Percentiles rank a stretch among this genome's conserved stretches.
Conservation (phyloP, 2,329 filamentous ascomycete species). For the Exophiala sp. region DNA sequence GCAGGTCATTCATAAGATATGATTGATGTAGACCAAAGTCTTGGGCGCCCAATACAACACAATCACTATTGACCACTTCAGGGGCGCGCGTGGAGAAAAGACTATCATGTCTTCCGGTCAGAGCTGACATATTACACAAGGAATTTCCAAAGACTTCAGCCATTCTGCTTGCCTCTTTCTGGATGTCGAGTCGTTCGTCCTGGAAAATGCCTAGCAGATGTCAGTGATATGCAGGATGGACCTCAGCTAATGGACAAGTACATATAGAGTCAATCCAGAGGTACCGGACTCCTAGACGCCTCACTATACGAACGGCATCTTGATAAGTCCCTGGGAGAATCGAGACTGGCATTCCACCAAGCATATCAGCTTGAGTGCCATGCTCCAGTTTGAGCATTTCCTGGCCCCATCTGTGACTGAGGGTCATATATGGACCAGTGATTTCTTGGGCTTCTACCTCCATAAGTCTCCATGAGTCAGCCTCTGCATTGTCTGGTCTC, state of each 20-base stretch:
- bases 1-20: constrained; percentile 16
- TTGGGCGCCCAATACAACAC: neutral
- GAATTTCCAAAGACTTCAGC: constrained; percentile 18
- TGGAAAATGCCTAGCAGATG: constrained; percentile 11
- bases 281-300: constrained; percentile 21
- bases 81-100: constrained; percentile 10
- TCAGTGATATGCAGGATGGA: neutral
- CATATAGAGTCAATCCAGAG: constrained; percentile 32
- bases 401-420: constrained; percentile 17
- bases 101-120: constrained; percentile 11
- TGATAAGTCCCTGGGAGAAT: constrained; percentile 27
- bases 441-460: neutral
- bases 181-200: constrained; percentile 16
- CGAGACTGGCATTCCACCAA: constrained; percentile 8
- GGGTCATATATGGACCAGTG: constrained; percentile 13
- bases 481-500: neutral
- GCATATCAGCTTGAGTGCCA: constrained; percentile 7
- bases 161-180: constrained; percentile 14
- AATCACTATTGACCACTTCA: constrained; percentile 8
- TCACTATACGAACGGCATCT: constrained; percentile 28
- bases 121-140: constrained; percentile 19
- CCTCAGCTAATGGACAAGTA: neutral
- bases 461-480: constrained; percentile 5
- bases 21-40: constrained; percentile 1
- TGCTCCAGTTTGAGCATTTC: constrained; percentile 13